Evolutionary conservation across 495 filamentous ascomycete species (phyloP).

Genomic region (Aspergillus hancockii): DNA sequence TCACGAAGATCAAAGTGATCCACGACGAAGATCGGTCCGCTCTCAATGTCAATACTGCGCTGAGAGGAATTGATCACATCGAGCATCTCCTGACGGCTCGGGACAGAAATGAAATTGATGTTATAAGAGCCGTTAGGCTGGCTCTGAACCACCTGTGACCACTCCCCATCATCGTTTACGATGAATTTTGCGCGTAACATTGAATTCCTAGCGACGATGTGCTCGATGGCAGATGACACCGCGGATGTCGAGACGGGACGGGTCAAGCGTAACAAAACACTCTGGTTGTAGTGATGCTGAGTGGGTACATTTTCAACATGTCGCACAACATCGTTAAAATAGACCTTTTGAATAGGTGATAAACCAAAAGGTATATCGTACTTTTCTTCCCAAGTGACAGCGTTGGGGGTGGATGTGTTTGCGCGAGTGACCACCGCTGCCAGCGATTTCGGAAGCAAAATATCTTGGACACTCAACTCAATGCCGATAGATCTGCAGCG

Average conservation of each 20-base stretch:
- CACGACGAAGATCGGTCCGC: constrained; percentile 13
- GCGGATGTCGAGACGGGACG: not conserved
- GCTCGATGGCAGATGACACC: not conserved
- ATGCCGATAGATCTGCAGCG: constrained; percentile 21
- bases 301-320: not conserved
- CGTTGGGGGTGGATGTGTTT: not conserved
- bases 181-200: not conserved
- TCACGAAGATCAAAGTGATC: constrained; percentile 1
- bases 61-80: not conserved
- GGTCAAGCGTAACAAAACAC: not conserved
- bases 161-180: not conserved
- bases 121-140: not conserved
- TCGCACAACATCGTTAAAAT: not conserved
- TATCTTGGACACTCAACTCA: constrained; percentile 23
- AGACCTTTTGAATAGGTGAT: constrained; percentile 5
- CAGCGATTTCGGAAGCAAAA: constrained; percentile 22
- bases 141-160: not conserved
- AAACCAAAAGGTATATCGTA: constrained; percentile 4
- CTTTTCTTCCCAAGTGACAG: not conserved
- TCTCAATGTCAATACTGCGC: constrained; percentile 4
- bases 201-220: not conserved
- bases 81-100: not conserved
- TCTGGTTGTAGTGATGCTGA: constrained; percentile 4
- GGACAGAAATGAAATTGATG: not conserved
- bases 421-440: not conserved